Percentiles rank a stretch among this genome's conserved stretches.
These are phyloP conservation scores for Nannochloropsis gaditana DNA, from an alignment of 108 stramenopile genomes.

Conservation along the genomic window DNA sequence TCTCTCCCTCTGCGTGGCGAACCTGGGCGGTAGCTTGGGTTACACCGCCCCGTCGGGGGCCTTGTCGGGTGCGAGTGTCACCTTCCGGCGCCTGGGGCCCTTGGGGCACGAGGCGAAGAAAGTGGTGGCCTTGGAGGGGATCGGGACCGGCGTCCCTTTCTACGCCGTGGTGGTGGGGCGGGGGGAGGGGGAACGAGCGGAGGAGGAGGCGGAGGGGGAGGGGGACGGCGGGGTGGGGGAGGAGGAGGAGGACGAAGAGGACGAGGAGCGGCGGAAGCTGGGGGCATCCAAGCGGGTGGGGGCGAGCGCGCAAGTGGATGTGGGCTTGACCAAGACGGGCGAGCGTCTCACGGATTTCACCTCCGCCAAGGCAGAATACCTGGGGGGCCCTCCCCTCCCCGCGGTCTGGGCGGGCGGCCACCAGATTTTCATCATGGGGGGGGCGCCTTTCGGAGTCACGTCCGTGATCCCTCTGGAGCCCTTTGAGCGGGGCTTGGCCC, in stretches of 20 bases:
- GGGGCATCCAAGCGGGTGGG: background rate
- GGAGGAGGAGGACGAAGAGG: background rate
- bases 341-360: background rate
- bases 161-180: background rate
- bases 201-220: constrained; percentile 6
- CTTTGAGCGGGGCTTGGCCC: background rate
- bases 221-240: background rate
- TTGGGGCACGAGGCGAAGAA: constrained; percentile 8
- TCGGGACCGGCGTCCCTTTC: background rate
- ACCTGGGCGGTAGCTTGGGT: background rate
- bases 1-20: background rate
- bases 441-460: background rate
- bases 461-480: background rate
- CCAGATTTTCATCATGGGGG: constrained; percentile 20
- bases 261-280: constrained; percentile 5
- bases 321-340: background rate
- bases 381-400: background rate
- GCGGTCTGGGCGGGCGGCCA: background rate
- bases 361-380: background rate
- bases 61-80: background rate
- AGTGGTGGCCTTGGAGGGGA: background rate
- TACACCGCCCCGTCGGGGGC: background rate
- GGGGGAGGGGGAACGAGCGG: background rate
- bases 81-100: background rate
- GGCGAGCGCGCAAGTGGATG: background rate